A percentile compares a stretch with the other conserved stretches of the same genome.
These are phyloP conservation scores for Colletotrichum ledebouriae DNA, from an alignment of 2,329 filamentous ascomycete genomes.

Conservation along the genomic window DNA sequence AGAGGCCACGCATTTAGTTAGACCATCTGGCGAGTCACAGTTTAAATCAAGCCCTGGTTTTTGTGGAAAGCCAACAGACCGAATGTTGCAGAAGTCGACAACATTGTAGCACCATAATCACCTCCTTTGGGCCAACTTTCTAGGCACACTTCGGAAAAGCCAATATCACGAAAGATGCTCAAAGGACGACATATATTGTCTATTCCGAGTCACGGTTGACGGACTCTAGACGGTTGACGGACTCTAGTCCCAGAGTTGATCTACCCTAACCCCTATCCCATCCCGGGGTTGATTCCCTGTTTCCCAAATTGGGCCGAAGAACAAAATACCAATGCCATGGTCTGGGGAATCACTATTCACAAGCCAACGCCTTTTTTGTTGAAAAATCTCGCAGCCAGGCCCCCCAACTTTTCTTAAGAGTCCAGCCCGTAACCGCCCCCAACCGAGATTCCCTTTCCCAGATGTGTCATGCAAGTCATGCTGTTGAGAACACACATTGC, in stretches of 20 bases:
- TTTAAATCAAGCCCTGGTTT: no score
- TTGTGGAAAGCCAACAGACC: no score
- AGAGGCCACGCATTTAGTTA: no score
- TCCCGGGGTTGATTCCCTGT: constrained; percentile 41
- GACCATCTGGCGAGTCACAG: no score
- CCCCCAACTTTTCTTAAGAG: constrained; percentile 47
- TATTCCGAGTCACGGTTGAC: constrained; percentile 58
- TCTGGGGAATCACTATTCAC: constrained; percentile 49
- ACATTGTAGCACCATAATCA: no score
- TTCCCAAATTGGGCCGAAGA: constrained; percentile 41
- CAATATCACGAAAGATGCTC: background rate
- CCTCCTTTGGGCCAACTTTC: no score
- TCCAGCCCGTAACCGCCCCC: constrained; percentile 46
- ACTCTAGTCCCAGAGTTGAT: constrained; percentile 45
- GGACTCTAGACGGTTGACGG: constrained; percentile 61
- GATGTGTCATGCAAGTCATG: constrained; percentile 58
- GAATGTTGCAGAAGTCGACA: no score
- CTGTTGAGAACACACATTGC: constrained; percentile 59
- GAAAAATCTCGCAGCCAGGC: constrained; percentile 51
- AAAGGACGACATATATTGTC: constrained; percentile 34
- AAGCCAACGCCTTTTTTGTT: constrained; percentile 55
- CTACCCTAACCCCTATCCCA: constrained; percentile 33
- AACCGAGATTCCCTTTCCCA: constrained; percentile 45
- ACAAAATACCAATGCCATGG: constrained; percentile 48
- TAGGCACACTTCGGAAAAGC: no score